Percentiles rank a stretch among this genome's conserved stretches.
These are phyloP conservation scores for Stemphylium lycopersici DNA, from an alignment of 2,329 filamentous ascomycete species.

Conservation along the genomic window DNA sequence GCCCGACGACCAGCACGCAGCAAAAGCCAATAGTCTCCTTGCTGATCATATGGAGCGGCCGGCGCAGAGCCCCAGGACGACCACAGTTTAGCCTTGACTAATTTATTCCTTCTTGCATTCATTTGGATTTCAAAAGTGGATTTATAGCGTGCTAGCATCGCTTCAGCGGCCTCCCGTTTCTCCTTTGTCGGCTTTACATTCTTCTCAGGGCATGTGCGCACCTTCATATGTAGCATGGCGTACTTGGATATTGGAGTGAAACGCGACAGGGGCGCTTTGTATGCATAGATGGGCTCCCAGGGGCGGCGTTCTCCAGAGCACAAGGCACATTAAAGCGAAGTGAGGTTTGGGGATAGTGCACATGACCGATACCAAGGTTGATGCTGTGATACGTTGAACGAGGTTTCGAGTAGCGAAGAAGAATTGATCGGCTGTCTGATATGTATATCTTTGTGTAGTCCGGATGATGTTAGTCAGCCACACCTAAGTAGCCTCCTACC, in stretches of 20 bases:
- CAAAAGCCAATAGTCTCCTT: conserved; percentile 21
- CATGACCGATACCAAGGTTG: conserved; percentile 12
- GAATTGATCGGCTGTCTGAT: not conserved
- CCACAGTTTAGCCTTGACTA: conserved; percentile 20
- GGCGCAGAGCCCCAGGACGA: conserved; percentile 15
- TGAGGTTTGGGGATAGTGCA: conserved; percentile 4
- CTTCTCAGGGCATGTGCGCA: conserved; percentile 16
- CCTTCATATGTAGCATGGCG: conserved; percentile 24
- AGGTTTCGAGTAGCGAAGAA: conserved; percentile 2
- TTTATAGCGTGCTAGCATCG: conserved; percentile 22
- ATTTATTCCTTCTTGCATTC: conserved; percentile 15
- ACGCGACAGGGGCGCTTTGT: conserved; percentile 11
- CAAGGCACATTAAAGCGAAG: conserved; percentile 3
- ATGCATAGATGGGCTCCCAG: conserved; percentile 14
- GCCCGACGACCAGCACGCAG: conserved; percentile 14
- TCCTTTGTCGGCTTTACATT: conserved; percentile 12
- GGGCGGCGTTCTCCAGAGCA: conserved; percentile 10
- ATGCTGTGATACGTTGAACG: conserved; percentile 5
- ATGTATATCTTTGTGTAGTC: not conserved
- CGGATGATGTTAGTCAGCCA: not conserved
- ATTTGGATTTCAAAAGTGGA: conserved; percentile 25
- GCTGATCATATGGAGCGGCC: conserved; percentile 16
- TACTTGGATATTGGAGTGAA: conserved; percentile 17
- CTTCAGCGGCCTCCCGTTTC: conserved; percentile 17
- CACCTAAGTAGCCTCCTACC: not conserved